These are phyloP conservation scores for Clonostachys sp. DNA, from an alignment of 2,329 filamentous ascomycete genomes.

Conservation along the genomic window DNA sequence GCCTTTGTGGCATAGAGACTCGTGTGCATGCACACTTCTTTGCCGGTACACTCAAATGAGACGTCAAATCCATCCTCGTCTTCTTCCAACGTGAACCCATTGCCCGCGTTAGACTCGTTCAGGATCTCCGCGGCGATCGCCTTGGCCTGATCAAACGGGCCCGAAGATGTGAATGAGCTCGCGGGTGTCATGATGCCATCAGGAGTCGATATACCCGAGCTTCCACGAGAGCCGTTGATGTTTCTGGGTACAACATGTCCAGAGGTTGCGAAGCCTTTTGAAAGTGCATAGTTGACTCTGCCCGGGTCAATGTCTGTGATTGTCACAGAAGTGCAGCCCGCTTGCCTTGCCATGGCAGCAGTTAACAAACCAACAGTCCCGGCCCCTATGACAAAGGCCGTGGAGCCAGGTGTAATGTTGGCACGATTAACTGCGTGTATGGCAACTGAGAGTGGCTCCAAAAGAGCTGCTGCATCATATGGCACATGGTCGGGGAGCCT, in stretches of 20 bases:
- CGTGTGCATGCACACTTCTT: constrained; percentile 70
- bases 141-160: constrained; percentile 46
- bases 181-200: constrained; percentile 32
- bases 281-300: constrained; percentile 55
- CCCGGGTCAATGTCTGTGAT: constrained; percentile 57
- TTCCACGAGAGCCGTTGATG: constrained; percentile 35
- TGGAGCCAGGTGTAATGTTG: constrained; percentile 43
- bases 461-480: constrained; percentile 54
- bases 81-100: constrained; percentile 35
- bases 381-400: constrained; percentile 59
- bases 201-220: constrained; percentile 43
- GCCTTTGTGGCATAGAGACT: constrained; percentile 67
- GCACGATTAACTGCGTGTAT: constrained; percentile 58
- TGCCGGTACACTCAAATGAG: constrained; percentile 74
- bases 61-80: constrained; percentile 65
- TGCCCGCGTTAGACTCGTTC: constrained; percentile 23
- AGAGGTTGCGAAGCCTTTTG: constrained; percentile 54
- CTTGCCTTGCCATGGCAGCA: constrained; percentile 56
- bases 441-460: constrained; percentile 58
- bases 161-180: constrained; percentile 38
- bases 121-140: constrained; percentile 44
- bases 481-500: constrained; percentile 56
- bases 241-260: constrained; percentile 47
- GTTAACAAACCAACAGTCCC: constrained; percentile 60
- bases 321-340: constrained; percentile 54